phyloP scores from a whole-genome alignment of 2,329 filamentous ascomycete genomes.

The Cordyceps pruinosa region DNA sequence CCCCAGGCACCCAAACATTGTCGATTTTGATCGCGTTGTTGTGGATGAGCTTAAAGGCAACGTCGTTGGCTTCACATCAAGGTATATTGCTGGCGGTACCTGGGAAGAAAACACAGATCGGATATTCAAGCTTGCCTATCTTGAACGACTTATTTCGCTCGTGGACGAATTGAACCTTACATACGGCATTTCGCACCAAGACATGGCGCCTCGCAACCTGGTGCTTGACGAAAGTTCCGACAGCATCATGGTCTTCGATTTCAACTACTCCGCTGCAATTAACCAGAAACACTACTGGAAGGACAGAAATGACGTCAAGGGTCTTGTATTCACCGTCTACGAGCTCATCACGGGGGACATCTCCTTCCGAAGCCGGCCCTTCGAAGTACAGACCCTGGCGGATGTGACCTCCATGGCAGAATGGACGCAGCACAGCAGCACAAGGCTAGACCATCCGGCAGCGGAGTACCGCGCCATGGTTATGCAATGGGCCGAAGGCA shows the following conservation, averaged over 20 bases:
- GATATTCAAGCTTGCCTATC: conserved; percentile 29
- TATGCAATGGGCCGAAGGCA: no score
- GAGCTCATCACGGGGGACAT: conserved; percentile 1
- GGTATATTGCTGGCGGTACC: conserved; percentile 25
- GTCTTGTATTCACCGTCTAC: neutral
- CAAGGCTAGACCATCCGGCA: no score
- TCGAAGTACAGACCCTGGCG: no score
- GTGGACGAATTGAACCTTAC: conserved; percentile 32
- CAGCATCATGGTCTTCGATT: conserved; percentile 31
- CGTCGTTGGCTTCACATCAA: conserved; percentile 29
- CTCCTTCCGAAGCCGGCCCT: no score
- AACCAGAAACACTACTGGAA: conserved; percentile 10
- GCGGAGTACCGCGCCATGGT: no score
- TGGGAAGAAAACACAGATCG: conserved; percentile 22
- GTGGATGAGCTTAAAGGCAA: conserved; percentile 24
- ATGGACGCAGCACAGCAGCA: no score
- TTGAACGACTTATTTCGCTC: conserved; percentile 28
- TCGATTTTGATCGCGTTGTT: conserved; percentile 27
- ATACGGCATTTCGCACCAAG: conserved; percentile 31
- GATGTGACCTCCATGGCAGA: no score
- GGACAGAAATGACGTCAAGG: neutral
- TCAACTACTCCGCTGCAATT: conserved; percentile 24
- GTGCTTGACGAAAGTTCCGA: conserved; percentile 25
- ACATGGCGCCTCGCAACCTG: conserved; percentile 32
- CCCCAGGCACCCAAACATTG: conserved; percentile 21